Base-by-base conservation (phyloP, 805 yeast species). In the Pichia phayaonensis region DNA sequence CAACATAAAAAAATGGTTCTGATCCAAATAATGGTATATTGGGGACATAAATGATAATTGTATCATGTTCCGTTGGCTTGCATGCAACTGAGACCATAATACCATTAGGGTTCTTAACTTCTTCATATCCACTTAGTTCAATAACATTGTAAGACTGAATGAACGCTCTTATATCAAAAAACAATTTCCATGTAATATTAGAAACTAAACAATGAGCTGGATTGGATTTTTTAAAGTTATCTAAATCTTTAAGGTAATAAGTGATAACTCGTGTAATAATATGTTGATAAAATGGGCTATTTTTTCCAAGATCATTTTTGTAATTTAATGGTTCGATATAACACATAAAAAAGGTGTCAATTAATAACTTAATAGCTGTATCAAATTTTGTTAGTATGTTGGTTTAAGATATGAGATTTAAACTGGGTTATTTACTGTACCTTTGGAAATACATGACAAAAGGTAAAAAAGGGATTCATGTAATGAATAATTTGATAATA, bases 11-110 rank as follows among this genome's bases (percentile, higher is more conserved):
- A 54, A 70, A 70, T 2, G 74, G 71, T 1, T 71, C 63, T 11
- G 48, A 54, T 2, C 62, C 58, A n/a, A 68, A 56, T 39, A 70
- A 48, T 1, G 68, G 65, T n/a, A 71, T 67, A 15, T 80, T 79
- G 10, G 76, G 80, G 15, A 76, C 62, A 51, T 70, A 76, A 46
- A 67, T 66, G 2, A 79, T 47, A 3, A 75, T 60, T 4, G 77
- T 44, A 56, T 78, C 83, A 45, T 67, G 67, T 1, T 51, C 52
- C 1, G 41, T 45, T 48, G 45, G 63, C 57, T 73, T 72, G 65
- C 51, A 55, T 54, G 56, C 20, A 68, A 76, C 42, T 51, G 56
- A 54, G 54, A 61, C 49, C 60, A 63, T 29, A 51, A 61, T 31
- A 40, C 67, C 60, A 54, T 49, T 20, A 40, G 53, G 55, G n/a